Conservation (phyloP, 2,329 filamentous ascomycete genomes). For the Madurella mycetomatis region DNA sequence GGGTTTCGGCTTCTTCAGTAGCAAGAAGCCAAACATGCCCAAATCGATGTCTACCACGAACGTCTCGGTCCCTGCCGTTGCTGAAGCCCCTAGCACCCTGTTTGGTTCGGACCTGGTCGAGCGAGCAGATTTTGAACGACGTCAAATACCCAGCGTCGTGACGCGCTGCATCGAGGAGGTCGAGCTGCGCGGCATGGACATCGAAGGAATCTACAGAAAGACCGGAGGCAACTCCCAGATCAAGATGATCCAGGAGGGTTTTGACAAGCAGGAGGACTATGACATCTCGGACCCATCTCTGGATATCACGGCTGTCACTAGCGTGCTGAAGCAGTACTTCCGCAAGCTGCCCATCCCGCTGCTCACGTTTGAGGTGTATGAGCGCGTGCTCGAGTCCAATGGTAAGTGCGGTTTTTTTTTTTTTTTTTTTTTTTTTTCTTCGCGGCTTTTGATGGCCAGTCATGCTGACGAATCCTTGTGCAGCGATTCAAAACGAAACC, state of each 20-base stretch:
- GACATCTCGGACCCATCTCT: constrained; percentile 92
- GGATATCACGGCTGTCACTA: constrained; percentile 95
- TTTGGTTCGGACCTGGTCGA: constrained; percentile 88
- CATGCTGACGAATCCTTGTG: constrained; percentile 20
- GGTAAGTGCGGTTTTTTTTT: constrained; percentile 45
- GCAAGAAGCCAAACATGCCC: constrained; percentile 41
- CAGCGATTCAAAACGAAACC: constrained; percentile 60
- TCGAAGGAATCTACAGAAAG: constrained; percentile 97
- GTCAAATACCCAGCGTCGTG: constrained; percentile 84
- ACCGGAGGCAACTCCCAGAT: constrained; percentile 89
- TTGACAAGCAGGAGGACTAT: constrained; percentile 78
- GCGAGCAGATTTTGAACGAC: constrained; percentile 81
- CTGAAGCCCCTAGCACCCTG: constrained; percentile 56
- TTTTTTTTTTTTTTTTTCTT: not conserved
- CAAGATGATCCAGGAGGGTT: constrained; percentile 84
- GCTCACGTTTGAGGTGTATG: constrained; percentile 89
- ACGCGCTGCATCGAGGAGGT: constrained; percentile 95
- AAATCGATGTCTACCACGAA: constrained; percentile 48
- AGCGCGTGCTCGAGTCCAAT: constrained; percentile 76
- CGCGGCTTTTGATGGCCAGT: not conserved
- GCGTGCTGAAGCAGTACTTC: constrained; percentile 96
- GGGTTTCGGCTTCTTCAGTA: constrained; percentile 68
- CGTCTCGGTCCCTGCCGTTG: constrained; percentile 34
- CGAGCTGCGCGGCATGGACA: constrained; percentile 91
- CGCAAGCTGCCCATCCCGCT: constrained; percentile 84